Conservation (phyloP, 2,329 filamentous ascomycete species). For the Volutella citrinella region DNA sequence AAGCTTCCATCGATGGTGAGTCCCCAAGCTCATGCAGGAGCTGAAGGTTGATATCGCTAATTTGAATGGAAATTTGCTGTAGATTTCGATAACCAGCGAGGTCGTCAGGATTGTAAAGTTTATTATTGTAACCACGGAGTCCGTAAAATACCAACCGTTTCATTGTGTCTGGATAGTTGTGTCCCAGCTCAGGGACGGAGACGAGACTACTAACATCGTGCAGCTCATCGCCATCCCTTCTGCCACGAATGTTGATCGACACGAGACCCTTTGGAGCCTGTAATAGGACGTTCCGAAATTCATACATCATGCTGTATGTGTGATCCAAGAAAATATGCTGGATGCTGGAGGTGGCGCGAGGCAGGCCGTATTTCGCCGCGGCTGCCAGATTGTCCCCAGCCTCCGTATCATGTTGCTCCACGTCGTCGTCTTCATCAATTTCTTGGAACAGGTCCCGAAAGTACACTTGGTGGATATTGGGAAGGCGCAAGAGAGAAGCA, state of each 20-base stretch:
- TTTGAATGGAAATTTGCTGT: conserved; percentile 4
- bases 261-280: background rate
- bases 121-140: background rate
- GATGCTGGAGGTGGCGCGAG: conserved; percentile 3
- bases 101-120: background rate
- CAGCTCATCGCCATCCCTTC: fast-evolving
- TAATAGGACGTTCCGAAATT: background rate
- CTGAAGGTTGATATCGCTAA: too few species aligned
- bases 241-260: conserved; percentile 6
- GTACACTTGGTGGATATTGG: conserved; percentile 8
- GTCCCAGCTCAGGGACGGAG: background rate
- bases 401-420: too few species aligned
- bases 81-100: background rate
- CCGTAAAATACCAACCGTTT: conserved; percentile 9
- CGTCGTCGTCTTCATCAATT: background rate
- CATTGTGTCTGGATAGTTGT: background rate
- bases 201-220: conserved; percentile 2
- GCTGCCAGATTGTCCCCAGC: too few species aligned
- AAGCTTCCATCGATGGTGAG: background rate
- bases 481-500: conserved; percentile 3
- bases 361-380: too few species aligned
- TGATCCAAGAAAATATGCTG: conserved; percentile 9
- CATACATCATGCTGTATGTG: background rate
- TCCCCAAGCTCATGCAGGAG: too few species aligned
- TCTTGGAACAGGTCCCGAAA: background rate